Percentiles rank a stretch among this genome's conserved stretches.
Evolutionary conservation across 192 early-diverging fungal species (phyloP).

Genomic region (Backusella australiensis): DNA sequence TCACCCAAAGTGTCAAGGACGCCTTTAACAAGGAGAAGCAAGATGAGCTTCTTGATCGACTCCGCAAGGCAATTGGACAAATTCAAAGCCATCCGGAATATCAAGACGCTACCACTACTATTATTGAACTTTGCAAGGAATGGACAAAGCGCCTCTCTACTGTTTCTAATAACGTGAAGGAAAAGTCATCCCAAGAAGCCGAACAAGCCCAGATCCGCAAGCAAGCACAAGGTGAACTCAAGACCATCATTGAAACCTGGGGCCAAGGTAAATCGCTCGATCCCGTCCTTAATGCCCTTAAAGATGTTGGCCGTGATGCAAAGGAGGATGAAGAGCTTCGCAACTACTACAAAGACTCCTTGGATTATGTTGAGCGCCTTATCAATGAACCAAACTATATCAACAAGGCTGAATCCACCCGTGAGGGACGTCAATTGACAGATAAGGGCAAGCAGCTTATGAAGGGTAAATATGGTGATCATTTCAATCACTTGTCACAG

Average conservation of each 20-base stretch:
- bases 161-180: background rate
- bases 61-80: slow-evolving; percentile 31
- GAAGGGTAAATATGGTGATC: slow-evolving; percentile 29
- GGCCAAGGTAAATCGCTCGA: slow-evolving; percentile 40
- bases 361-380: slow-evolving; percentile 23
- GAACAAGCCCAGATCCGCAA: slow-evolving; percentile 16
- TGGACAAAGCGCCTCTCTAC: slow-evolving; percentile 31
- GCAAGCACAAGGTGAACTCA: slow-evolving; percentile 33
- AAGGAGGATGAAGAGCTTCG: slow-evolving; percentile 29
- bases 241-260: slow-evolving; percentile 42
- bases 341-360: slow-evolving; percentile 21
- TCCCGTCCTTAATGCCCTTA: slow-evolving; percentile 27
- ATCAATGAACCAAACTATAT: slow-evolving; percentile 38
- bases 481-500: slow-evolving; percentile 21
- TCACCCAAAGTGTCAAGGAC: slow-evolving; percentile 20
- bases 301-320: slow-evolving; percentile 26
- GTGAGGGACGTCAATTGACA: slow-evolving; percentile 24
- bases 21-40: slow-evolving; percentile 35
- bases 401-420: slow-evolving; percentile 18
- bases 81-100: slow-evolving; percentile 42
- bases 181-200: background rate
- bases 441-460: slow-evolving; percentile 21
- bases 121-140: slow-evolving; percentile 25
- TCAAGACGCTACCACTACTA: slow-evolving; percentile 35
- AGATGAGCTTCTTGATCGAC: slow-evolving; percentile 28